Evolutionary conservation across 345 rosid genomes (phyloP).

Genomic region (Mangifera indica): DNA sequence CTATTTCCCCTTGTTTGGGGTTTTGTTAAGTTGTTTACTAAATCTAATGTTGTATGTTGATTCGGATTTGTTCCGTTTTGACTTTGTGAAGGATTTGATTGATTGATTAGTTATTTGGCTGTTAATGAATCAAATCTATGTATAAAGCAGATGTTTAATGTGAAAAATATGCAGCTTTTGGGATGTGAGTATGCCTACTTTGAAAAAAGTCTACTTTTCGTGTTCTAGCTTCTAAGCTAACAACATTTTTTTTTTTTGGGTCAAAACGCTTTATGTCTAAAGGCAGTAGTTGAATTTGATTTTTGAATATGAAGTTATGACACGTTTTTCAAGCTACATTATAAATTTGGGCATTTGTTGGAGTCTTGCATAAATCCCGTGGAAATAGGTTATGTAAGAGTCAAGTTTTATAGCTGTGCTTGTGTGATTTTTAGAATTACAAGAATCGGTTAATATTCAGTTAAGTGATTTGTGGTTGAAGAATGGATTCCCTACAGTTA

Average conservation of each 20-base stretch:
- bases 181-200: not conserved
- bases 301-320: not conserved
- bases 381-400: not conserved
- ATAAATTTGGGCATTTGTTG: not conserved
- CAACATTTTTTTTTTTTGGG: not conserved
- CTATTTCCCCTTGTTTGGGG: not conserved
- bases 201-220: not conserved
- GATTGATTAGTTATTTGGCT: too few species aligned
- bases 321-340: not conserved
- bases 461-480: not conserved
- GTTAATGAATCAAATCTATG: not conserved
- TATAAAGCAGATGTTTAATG: not conserved
- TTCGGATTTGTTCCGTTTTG: not conserved
- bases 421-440: not conserved
- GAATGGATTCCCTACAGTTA: not conserved
- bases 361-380: not conserved
- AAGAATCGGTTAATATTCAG: not conserved
- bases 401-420: not conserved
- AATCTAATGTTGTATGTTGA: not conserved
- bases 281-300: not conserved
- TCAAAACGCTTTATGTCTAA: not conserved
- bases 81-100: not conserved
- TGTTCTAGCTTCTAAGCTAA: not conserved
- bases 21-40: not conserved
- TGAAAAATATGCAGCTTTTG: not conserved